Percentiles rank a stretch among this genome's conserved stretches.
Conservation (phyloP, 257 asterid genomes). For the Ballota nigra region DNA sequence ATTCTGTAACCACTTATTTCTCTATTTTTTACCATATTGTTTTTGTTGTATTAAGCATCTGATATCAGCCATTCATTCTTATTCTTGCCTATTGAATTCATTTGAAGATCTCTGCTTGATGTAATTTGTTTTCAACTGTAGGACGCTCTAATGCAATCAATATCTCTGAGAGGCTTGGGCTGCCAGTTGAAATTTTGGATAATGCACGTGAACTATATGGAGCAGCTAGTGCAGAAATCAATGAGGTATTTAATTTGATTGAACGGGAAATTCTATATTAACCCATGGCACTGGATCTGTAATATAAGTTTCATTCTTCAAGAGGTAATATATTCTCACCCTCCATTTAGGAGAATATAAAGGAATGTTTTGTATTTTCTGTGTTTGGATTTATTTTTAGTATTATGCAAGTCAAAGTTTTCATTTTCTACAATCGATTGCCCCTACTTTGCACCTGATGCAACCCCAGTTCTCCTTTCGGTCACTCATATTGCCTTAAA, state of each 20-base stretch:
- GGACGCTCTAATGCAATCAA: constrained; percentile 98
- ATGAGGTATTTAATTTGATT: constrained; percentile 59
- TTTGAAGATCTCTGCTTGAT: constrained; percentile 17
- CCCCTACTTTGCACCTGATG: constrained; percentile 14
- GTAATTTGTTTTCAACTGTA: constrained; percentile 32
- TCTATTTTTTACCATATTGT: constrained; percentile 14
- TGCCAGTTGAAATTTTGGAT: constrained; percentile 62
- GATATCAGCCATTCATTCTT: constrained; percentile 7
- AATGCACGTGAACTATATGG: constrained; percentile 89
- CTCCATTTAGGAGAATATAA: constrained; percentile 8
- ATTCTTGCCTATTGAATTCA: constrained; percentile 12
- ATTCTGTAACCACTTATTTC: not conserved
- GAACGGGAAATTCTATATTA: constrained; percentile 14
- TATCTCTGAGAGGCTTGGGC: constrained; percentile 89
- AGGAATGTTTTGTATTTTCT: constrained; percentile 9
- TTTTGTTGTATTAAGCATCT: constrained; percentile 9
- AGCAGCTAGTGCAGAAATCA: constrained; percentile 89
- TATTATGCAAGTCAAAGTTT: constrained; percentile 6
- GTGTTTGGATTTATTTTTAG: constrained; percentile 2
- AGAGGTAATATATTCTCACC: constrained; percentile 6
- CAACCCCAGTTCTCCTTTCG: not conserved
- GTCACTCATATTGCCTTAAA: constrained; percentile 3
- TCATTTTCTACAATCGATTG: not conserved
- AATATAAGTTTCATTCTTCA: constrained; percentile 17
- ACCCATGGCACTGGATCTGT: constrained; percentile 5